A percentile compares a stretch with the other conserved stretches of the same genome.
Evolutionary conservation across 2,329 filamentous ascomycete species (phyloP).

Genomic region (Cytospora piceae): DNA sequence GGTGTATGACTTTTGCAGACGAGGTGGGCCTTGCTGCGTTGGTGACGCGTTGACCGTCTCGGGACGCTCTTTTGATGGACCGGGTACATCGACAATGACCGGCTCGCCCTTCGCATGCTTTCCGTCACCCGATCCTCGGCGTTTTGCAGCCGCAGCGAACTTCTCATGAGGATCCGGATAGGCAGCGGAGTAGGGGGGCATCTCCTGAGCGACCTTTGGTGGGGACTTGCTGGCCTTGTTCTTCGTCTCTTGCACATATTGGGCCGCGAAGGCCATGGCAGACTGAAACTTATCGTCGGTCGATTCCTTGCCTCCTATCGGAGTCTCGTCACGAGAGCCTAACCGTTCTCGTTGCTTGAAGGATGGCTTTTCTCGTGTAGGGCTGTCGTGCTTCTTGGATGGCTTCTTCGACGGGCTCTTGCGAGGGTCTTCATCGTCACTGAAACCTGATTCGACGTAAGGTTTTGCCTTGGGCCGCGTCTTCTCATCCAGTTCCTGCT

Average conservation of each 20-base stretch:
- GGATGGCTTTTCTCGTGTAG: slow-evolving; percentile 32
- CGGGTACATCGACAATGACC: slow-evolving; percentile 14
- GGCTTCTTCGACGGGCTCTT: slow-evolving; percentile 36
- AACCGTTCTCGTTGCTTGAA: slow-evolving; percentile 26
- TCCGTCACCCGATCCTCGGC: slow-evolving; percentile 31
- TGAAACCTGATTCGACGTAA: slow-evolving; percentile 34
- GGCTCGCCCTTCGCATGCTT: slow-evolving; percentile 24
- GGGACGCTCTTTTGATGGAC: slow-evolving; percentile 10
- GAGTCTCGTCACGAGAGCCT: slow-evolving; percentile 15
- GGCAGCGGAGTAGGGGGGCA: slow-evolving; percentile 15
- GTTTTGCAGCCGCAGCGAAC: slow-evolving; percentile 3
- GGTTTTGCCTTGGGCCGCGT: slow-evolving; percentile 33
- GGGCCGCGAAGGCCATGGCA: slow-evolving; percentile 31
- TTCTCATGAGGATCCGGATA: slow-evolving; percentile 32
- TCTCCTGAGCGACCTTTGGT: slow-evolving; percentile 16
- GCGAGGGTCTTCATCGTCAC: slow-evolving; percentile 36
- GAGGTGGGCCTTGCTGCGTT: slow-evolving; percentile 32
- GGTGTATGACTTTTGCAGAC: slow-evolving; percentile 36
- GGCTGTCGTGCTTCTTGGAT: slow-evolving; percentile 38
- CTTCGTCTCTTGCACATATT: slow-evolving; percentile 31
- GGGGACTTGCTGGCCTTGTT: slow-evolving; percentile 31
- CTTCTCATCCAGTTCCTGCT: slow-evolving; percentile 38
- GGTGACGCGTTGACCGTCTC: slow-evolving; percentile 31
- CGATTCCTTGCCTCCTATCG: slow-evolving; percentile 25
- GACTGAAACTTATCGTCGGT: slow-evolving; percentile 1